Evolutionary conservation across 1,139 yeast genomes (phyloP).

Genomic region (Kodamaea fungicola): DNA sequence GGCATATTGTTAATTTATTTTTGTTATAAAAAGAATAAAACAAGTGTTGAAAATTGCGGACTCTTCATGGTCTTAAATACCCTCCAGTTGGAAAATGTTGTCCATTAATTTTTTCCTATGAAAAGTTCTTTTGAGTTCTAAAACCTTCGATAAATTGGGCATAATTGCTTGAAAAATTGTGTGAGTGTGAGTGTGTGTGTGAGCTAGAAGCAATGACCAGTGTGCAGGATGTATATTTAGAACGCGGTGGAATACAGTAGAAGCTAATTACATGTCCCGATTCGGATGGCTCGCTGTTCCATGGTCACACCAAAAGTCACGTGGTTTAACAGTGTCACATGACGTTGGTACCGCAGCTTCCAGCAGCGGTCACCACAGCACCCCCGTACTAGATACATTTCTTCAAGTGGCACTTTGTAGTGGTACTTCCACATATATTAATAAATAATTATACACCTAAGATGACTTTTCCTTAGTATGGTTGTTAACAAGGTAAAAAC

Average conservation of each 20-base stretch:
- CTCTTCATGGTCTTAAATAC: conserved; percentile 8
- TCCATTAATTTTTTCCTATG: conserved; percentile 9
- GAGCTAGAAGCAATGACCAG: no score
- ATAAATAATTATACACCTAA: conserved; percentile 1
- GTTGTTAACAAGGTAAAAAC: conserved; percentile 33
- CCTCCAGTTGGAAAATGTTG: conserved; percentile 7
- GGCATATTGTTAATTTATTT: conserved; percentile 8
- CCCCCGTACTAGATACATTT: no score
- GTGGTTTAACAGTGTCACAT: no score
- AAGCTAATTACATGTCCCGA: no score
- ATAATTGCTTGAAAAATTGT: background rate
- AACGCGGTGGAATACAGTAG: no score
- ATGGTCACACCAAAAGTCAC: no score
- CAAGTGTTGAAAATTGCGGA: conserved; percentile 7
- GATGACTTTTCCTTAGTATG: conserved; percentile 25
- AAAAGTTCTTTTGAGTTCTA: conserved; percentile 13
- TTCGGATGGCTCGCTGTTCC: no score
- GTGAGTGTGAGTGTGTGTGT: background rate
- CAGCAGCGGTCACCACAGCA: no score
- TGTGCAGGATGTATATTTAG: no score
- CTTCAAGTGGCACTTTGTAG: no score
- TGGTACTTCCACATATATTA: no score
- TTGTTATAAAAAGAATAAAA: conserved; percentile 6
- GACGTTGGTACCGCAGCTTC: no score
- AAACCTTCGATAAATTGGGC: conserved; percentile 11